Evolutionary conservation across 2,329 filamentous ascomycete species (phyloP).

Genomic region (Daldinia sp.): DNA sequence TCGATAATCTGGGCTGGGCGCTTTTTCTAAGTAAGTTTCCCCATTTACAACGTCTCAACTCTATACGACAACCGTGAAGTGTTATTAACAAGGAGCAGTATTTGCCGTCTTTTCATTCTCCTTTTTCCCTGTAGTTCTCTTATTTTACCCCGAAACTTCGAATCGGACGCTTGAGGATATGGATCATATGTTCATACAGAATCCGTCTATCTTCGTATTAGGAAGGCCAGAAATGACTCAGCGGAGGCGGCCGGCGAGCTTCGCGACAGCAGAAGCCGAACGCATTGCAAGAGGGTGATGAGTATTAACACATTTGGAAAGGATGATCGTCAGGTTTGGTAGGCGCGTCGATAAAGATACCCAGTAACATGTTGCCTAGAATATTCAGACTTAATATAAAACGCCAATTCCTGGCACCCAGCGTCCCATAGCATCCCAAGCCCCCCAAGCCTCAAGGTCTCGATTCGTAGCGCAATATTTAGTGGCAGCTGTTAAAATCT

Average conservation of each 20-base stretch:
- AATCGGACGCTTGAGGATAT: constrained; percentile 62
- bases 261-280: constrained; percentile 33
- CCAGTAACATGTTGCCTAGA: background rate
- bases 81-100: constrained; percentile 31
- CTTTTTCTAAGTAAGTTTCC: constrained; percentile 53
- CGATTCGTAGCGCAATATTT: too few species aligned
- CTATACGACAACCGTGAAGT: too few species aligned
- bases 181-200: constrained; percentile 39
- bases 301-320: background rate
- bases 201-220: constrained; percentile 37
- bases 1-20: constrained; percentile 52
- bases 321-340: background rate
- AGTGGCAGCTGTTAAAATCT: too few species aligned
- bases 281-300: constrained; percentile 23
- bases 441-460: too few species aligned
- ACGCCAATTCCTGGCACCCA: too few species aligned
- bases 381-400: too few species aligned
- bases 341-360: background rate
- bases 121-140: constrained; percentile 52
- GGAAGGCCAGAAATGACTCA: constrained; percentile 37
- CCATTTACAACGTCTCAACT: background rate
- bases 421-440: too few species aligned
- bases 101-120: constrained; percentile 40
- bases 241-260: constrained; percentile 29
- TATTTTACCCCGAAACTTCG: constrained; percentile 57